Base-by-base conservation (phyloP, 345 rosid species). In the Orychophragmus violaceus region DNA sequence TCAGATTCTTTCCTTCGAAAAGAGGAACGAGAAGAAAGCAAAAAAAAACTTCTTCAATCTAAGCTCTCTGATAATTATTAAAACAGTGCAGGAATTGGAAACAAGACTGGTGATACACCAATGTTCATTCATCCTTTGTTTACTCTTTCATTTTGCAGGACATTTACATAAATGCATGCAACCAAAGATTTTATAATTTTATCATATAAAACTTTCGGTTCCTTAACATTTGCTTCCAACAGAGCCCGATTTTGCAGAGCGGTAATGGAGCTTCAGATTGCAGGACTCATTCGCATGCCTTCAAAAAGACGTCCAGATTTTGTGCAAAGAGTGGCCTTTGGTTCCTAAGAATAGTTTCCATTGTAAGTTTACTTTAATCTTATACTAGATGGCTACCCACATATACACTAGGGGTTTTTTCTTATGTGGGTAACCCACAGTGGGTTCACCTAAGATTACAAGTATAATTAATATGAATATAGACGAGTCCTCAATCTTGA, bases 181-280 rank as follows among this genome's bases (percentile, higher is more conserved):
- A 30, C 50, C 28, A 41, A 13, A 21, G 28, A 30, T 23, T 16
- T 42, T 25, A 53, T 18, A 25, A 7, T 19, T 50, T 35, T 13
- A n/a, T 27, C 10, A 35, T 46, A 4, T 7, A 6, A 16, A 44
- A 30, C 18, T 41, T 45, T 16, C 0, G 64, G 30, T 9, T 80
- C 85, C 93, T 80, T 87, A 62, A 81, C 76, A 24, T 74, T 35
- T 62, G 19, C 0, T 71, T 69, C 8, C 71, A 65, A 68, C 77
- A 94, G 99, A 83, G 89, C 95, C 30, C 70, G 89, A 62, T 94
- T 87, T 81, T 90, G 95, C 77, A 82, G 82, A 84, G 97, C 84
- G 21, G 83, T 90, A 3, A 80, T 74, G 21, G 97, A 94, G 82
- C 99, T 94, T 44, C 97, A 90, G 83, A 81, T 94, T 18, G 76